These are phyloP conservation scores for Pythium plurisporium DNA, from an alignment of 352 stramenopile species.

Conservation along the genomic window DNA sequence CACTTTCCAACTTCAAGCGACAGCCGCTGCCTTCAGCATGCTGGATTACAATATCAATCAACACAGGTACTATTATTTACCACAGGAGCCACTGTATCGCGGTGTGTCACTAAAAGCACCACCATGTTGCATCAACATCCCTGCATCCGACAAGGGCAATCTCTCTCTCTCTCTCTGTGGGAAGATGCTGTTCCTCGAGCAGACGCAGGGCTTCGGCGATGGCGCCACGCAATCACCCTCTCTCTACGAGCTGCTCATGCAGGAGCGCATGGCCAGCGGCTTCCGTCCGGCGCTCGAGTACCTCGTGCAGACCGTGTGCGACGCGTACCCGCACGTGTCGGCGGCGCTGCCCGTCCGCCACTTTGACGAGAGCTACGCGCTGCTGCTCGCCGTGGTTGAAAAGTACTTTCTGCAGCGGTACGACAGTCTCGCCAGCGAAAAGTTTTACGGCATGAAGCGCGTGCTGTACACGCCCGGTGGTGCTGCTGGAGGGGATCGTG, in stretches of 20 bases:
- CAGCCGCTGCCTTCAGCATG: background rate
- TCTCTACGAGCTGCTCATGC: conserved; percentile 86
- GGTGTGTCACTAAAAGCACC: background rate
- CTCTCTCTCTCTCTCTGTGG: background rate
- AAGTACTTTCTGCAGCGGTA: conserved; percentile 74
- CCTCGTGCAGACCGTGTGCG: conserved; percentile 59
- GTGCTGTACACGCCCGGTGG: conserved; percentile 37
- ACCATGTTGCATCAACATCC: conserved; percentile 18
- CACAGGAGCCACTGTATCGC: too few relatives aligned
- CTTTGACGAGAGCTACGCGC: conserved; percentile 77
- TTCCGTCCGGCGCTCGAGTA: conserved; percentile 80
- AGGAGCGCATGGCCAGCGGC: conserved; percentile 72
- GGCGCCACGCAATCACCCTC: conserved; percentile 39
- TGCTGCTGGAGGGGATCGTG: background rate
- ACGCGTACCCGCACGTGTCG: conserved; percentile 68
- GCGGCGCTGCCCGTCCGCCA: conserved; percentile 46
- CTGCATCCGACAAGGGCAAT: background rate
- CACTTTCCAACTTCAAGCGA: conserved; percentile 17
- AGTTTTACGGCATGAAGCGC: conserved; percentile 86
- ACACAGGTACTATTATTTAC: too few relatives aligned
- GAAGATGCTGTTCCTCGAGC: conserved; percentile 76
- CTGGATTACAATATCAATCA: background rate
- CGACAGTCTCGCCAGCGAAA: conserved; percentile 72
- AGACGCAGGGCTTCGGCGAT: conserved; percentile 61
- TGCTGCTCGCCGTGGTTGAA: conserved; percentile 57